Base-by-base conservation (phyloP, 108 stramenopile genomes). In the Stephanodiscus minutulus region DNA sequence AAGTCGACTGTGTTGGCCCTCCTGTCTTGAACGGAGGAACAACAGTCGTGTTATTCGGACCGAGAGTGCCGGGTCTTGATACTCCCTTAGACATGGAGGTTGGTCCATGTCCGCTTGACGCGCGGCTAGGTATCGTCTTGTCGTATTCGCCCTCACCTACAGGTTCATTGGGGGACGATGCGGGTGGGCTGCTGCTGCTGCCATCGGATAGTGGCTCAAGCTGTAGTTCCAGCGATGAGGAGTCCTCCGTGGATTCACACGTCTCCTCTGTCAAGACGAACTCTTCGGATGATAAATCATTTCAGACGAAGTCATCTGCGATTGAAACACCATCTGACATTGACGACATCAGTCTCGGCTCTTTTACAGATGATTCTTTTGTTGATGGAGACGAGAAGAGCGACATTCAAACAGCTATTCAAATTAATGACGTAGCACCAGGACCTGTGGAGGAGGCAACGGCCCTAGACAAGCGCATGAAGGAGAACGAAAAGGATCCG, bases 321-420 rank as follows among this genome's bases (percentile, higher is more conserved):
- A 79, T 79, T 39, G 71, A 79, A 20, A 79, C 78, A 33, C 78
- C 78, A 37, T 72, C 78, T 31, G 66, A 79, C 49, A 67, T 79
- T 63, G 78, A 79, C 44, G 54, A 79, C 5, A 17, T 72, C 15
- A 72, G 71, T 27, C 71, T 79, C 28, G 78, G 78, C 18, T 79
- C 78, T 5, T 79, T 61, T 58, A 79, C 78, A 24, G 76, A 69
- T 39, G 64, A 66, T 22, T 72, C 71, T 5, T 61, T 72, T 27
- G 47, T 27, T 25, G 58, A 66, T 13, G 46, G 61, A 20, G 66
- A 64, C 46, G 65, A 67, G 43, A 31, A 66, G 36, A 76, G 53
- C 13, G 29, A 43, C 7, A 15, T 25, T 1, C 33, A 59, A 0
- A 24, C 27, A 25, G 25, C 25, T 9, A 46, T 60, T 49, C 31